Base-by-base conservation (phyloP, 2,329 filamentous ascomycete species). In the Colletotrichum sidae region DNA sequence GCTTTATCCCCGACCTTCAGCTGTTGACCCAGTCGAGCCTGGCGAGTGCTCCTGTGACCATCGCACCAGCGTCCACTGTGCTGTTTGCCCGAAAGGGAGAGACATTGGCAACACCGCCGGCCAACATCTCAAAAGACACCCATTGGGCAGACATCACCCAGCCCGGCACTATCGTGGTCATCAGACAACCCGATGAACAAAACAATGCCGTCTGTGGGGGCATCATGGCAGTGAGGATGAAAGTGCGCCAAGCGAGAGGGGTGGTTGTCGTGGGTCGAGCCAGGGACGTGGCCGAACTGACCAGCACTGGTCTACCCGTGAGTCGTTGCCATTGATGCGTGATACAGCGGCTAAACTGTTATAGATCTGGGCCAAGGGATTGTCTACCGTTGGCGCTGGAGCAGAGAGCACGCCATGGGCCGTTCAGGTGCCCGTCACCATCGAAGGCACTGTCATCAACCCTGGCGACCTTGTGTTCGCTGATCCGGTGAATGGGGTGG, bases 191-290 rank as follows among this genome's bases (percentile, higher is more conserved):
- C 0, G 72, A 80, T 0, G 83, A 81, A 1, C 90, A 93, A 73
- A 83, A 83, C 55, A 92, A 91, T 76, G 91, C 91, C 6, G 84
- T 92, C 8, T 84, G 92, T 6, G 92, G 92, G n/a, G 91, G 91
- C 15, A 92, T 94, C 69, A 91, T 93, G 85, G 91, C 90, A 6
- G 80, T 86, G 37, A 82, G 91, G 17, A 91, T 93, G 84, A 87
- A 88, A 71, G 74, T 84, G 12, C 81, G 89, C 10, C 85, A 86
- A 12, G 86, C 86, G 15, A 80, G 81, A 69, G 90, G 84, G 3
- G 83, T 90, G 10, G 78, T 93, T n/a, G 88, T 92, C 8, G 84
- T 88, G 69, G 91, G 91, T 1, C 80, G 91, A 44, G 86, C 90
- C 6, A 82, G 91, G 67, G 92, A 94, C 78, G 71, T 93, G 15